Base-by-base conservation (phyloP, 495 filamentous ascomycete genomes). In the Achaetomiella virescens region DNA sequence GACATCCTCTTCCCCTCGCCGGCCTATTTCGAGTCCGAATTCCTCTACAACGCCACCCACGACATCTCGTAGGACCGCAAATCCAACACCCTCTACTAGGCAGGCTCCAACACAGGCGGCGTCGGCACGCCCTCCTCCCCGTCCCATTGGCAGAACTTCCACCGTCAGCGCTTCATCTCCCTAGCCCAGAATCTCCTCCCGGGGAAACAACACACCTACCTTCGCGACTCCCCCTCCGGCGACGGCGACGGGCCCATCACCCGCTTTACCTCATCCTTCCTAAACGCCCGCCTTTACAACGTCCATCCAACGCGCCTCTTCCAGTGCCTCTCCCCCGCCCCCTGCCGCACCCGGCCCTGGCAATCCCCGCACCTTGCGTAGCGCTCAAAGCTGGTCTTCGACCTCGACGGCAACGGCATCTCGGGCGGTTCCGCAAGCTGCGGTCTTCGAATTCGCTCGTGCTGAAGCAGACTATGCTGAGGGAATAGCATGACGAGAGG, bases 401-500 rank as follows among this genome's bases (percentile, higher is more conserved):
- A 84, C 52, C 47, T 80, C 0, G 81, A 83, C 59, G 79, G 81
- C n/a, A 83, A 81, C 64, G 72, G 74, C 9, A 75, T 79, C 48
- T 76, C 70, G 5, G 77, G 75, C 0, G 81, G 1, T 83, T 69
- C 59, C 74, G 76, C 55, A 72, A 69, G 14, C 67, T 83, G 6
- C 66, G 82, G 4, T 68, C 72, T 7, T 75, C 70, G 0, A 61
- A 65, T 12, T 69, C 67, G 17, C 58, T 64, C 1, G 70, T 71
- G 2, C 56, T 84, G 20, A 81, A 80, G 54, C 68, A 75, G 52
- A 80, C 72, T 0, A 44, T 80, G 4, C 67, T 81, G 14, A 64
- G 71, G n/a, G 81, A 84, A 63, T 83, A 79, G 81, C 81, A 82
- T 55, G 78, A 81, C 49, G 76, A 79, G 10, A 69, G 79, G 6